Evolutionary conservation across 2,329 filamentous ascomycete genomes (phyloP).

Genomic region (Scytalidium sp.): DNA sequence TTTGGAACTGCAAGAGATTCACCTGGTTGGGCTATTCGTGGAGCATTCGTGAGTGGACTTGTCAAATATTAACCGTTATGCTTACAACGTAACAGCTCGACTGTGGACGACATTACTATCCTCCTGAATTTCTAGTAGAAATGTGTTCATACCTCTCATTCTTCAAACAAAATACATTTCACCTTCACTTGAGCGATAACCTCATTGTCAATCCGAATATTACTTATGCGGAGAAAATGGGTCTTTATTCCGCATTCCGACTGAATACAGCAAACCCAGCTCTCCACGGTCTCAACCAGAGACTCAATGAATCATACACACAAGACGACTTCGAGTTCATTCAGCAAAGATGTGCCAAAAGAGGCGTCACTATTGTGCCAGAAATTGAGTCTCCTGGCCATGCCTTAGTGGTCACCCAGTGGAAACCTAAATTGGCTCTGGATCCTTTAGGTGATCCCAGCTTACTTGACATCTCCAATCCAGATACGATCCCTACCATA

Average conservation of each 20-base stretch:
- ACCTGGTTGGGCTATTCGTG: conserved; percentile 48
- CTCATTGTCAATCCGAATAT: conserved; percentile 45
- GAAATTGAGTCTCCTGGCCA: conserved; percentile 61
- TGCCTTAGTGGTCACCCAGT: conserved; percentile 53
- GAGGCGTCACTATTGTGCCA: conserved; percentile 56
- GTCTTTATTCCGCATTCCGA: conserved; percentile 54
- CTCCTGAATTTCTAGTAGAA: conserved; percentile 50
- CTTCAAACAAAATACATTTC: conserved; percentile 59
- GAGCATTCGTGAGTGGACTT: conserved; percentile 35
- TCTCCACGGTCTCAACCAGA: conserved; percentile 46
- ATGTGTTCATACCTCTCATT: conserved; percentile 58
- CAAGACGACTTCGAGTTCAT: conserved; percentile 48
- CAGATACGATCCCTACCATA: conserved; percentile 50
- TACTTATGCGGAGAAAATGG: conserved; percentile 39
- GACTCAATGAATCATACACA: conserved; percentile 53
- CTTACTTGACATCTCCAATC: conserved; percentile 52
- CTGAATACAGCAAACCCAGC: conserved; percentile 45
- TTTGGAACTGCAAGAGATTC: conserved; percentile 43
- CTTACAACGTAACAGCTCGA: conserved; percentile 38
- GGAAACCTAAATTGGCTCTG: conserved; percentile 54
- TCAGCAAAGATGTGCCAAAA: conserved; percentile 47
- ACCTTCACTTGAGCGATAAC: conserved; percentile 57
- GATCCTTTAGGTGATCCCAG: conserved; percentile 36
- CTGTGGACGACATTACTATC: conserved; percentile 53
- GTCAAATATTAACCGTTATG: not conserved